These are phyloP conservation scores for Saccharum hybrid DNA, from an alignment of 202 grass and related monocot species.

Conservation along the genomic window DNA sequence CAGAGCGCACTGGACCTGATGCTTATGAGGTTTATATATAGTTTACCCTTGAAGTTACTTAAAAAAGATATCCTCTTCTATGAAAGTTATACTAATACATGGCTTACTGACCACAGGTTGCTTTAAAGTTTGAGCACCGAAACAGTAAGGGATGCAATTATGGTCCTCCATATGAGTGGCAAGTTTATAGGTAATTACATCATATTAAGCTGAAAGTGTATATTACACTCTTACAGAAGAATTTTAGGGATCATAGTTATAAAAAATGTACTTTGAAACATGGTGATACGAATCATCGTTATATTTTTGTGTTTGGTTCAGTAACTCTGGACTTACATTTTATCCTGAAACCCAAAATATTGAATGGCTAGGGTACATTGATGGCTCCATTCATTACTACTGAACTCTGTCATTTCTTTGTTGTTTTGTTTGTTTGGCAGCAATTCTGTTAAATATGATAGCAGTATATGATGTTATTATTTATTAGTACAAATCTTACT, in stretches of 20 bases:
- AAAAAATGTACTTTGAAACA: constrained; percentile 18
- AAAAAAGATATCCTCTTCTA: constrained; percentile 4
- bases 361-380: constrained; percentile 10
- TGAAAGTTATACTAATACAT: constrained; percentile 21
- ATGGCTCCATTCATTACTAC: not conserved
- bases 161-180: constrained; percentile 99
- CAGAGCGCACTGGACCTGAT: constrained; percentile 80
- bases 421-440: constrained; percentile 14
- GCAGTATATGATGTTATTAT: constrained; percentile 4
- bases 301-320: not conserved
- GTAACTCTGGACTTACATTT: constrained; percentile 7
- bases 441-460: constrained; percentile 26
- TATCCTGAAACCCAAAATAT: constrained; percentile 1
- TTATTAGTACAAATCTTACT: constrained; percentile 10
- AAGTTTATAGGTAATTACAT: constrained; percentile 85
- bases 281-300: not conserved
- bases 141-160: constrained; percentile 98
- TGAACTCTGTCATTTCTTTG: not conserved
- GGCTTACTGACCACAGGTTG: constrained; percentile 62
- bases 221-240: constrained; percentile 12
- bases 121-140: constrained; percentile 97
- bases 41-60: not conserved
- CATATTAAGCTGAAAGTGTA: constrained; percentile 34
- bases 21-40: constrained; percentile 77
- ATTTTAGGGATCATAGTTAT: constrained; percentile 25